Conservation (phyloP, 148 eudicot genomes). For the Chenopodium formosanum region DNA sequence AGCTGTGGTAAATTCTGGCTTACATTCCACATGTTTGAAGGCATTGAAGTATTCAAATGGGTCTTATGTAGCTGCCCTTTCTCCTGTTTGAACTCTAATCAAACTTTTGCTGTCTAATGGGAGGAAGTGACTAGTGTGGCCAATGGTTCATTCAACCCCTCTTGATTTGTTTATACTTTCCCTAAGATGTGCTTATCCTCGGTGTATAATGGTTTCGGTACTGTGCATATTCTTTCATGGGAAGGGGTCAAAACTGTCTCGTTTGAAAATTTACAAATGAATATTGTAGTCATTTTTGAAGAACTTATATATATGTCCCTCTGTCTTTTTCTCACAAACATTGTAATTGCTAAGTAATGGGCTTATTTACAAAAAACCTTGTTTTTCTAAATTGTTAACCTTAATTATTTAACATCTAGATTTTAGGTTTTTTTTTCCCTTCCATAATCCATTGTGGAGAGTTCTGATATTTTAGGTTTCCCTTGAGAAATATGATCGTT, state of each 20-base stretch:
- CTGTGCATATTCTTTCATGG: neutral
- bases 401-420: no score
- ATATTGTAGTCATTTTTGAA: neutral
- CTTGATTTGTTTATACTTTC: neutral
- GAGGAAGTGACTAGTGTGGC: slow-evolving; percentile 7
- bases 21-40: slow-evolving; percentile 55
- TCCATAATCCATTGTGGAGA: no score
- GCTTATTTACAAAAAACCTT: neutral
- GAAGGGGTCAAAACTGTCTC: neutral
- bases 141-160: neutral
- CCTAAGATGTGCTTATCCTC: neutral
- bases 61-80: slow-evolving; percentile 54
- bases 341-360: no score
- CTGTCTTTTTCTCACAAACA: neutral
- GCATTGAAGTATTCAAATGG: slow-evolving; percentile 56
- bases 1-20: slow-evolving; percentile 38
- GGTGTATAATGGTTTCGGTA: slow-evolving; percentile 1
- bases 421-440: no score
- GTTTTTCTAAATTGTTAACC: no score
- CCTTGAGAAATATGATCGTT: no score
- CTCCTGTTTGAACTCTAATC: slow-evolving; percentile 40
- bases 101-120: neutral
- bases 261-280: neutral
- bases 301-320: neutral
- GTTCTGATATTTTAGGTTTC: no score